These are phyloP conservation scores for Moringa oleifera DNA, from an alignment of 345 rosid species.

Conservation along the genomic window DNA sequence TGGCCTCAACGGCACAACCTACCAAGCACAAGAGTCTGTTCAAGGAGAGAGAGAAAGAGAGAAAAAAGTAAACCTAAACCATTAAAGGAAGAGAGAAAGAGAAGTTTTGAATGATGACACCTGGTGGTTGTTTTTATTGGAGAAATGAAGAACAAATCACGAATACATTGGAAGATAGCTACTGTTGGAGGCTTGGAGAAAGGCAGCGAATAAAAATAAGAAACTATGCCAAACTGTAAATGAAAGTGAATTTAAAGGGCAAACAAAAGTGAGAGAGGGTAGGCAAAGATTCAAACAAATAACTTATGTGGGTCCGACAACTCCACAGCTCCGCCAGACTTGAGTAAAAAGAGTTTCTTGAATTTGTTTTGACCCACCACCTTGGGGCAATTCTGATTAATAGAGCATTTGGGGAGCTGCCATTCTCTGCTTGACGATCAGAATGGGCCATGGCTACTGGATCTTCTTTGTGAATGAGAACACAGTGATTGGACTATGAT, in stretches of 20 bases:
- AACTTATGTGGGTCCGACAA: conserved; percentile 14
- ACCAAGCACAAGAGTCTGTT: conserved; percentile 40
- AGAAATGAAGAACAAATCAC: neutral
- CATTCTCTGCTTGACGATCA: conserved; percentile 6
- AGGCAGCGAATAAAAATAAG: neutral
- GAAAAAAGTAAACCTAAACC: conserved; percentile 37
- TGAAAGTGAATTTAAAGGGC: neutral
- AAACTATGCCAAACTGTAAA: too few species aligned
- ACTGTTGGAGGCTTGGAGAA: conserved; percentile 12
- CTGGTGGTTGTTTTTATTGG: conserved; percentile 10
- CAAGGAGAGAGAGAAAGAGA: conserved; percentile 22
- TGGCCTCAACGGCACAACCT: conserved; percentile 41
- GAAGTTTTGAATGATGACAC: conserved; percentile 26
- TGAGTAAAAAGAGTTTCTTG: conserved; percentile 8
- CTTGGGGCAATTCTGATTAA: conserved; percentile 17
- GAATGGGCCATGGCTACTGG: conserved; percentile 7
- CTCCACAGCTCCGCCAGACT: too few species aligned
- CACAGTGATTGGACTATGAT: conserved; percentile 27
- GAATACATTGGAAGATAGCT: conserved; percentile 19
- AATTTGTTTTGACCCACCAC: conserved; percentile 14
- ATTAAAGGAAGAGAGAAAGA: conserved; percentile 20
- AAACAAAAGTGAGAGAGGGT: neutral
- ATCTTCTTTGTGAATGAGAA: neutral
- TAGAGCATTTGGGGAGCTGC: neutral
- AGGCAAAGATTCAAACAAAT: conserved; percentile 16